Evolutionary conservation across 73 alveolate genomes (phyloP), one percentile per base, ranked within the genome.

Genomic region (Paramecium biaurelia): DNA sequence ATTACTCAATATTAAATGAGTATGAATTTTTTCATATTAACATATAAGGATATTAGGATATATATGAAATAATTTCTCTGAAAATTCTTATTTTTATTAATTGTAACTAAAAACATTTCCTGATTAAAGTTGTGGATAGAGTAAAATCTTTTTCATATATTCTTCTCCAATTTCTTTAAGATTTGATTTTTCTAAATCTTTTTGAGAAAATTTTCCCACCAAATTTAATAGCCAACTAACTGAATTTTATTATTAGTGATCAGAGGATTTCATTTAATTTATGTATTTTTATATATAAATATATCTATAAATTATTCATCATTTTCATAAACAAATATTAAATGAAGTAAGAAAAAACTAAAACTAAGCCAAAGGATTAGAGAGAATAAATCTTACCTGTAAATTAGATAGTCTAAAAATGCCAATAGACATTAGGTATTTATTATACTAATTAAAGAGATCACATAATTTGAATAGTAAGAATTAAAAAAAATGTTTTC

Each of bases 11-110:
- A 79, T 79, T 12, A 79, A 63, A 47, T 79, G 90, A 30, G 45
- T 30, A 45, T 45, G 24, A 7, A 28, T 45, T 42, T 38, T 23
- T 21, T 79, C 56, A 1, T 14, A 10, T 72, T 26, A 45, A 26
- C 90, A 41, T n/a, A 79, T 79, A 12, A 79, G 28, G 8, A 79
- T 79, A 21, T 79, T 79, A 1, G 90, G 90, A 23, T 79, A 79
- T 5, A 79, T 23, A 21, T 43, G 32, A 24, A 79, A 79, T 41
- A 24, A 7, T 12, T 24, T 10, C 7, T 38, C 90, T 10, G 20
- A 23, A 14, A 79, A 79, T 43, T 79, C 70, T 7, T 47, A 24
- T 24, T 23, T 72, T 30, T 28, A 21, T 8, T 5, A 6, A 24
- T 79, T 14, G 24, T 79, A 79, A 18, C 76, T 18, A 47, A 30